Percentiles rank a stretch among this genome's conserved stretches.
Conservation (phyloP, 352 stramenopile species). For the Phytopythium oedochilum region DNA sequence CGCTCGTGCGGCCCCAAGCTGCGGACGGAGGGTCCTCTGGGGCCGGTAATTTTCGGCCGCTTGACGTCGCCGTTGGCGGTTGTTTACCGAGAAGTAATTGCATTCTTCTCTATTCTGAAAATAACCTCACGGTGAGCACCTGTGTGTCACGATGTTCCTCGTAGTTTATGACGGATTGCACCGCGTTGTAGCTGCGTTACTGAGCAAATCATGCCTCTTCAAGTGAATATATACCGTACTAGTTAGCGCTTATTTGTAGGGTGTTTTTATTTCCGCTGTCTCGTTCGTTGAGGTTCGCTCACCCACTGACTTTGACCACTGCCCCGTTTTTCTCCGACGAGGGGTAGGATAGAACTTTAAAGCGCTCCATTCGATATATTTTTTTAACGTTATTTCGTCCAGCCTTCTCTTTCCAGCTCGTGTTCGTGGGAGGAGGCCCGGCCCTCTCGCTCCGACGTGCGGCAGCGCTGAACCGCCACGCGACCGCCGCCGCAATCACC, state of each 20-base stretch:
- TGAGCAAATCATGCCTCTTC: background rate
- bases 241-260: background rate
- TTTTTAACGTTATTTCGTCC: conserved; percentile 5
- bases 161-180: no score
- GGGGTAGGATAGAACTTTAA: background rate
- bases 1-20: no score
- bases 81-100: no score
- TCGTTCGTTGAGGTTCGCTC: conserved; percentile 1
- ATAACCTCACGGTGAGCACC: background rate
- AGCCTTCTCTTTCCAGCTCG: background rate
- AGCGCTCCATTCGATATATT: no score
- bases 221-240: background rate
- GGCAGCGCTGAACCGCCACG: no score
- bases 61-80: no score
- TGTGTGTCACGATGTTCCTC: background rate
- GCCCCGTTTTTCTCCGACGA: background rate
- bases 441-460: no score
- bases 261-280: background rate
- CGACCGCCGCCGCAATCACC: no score
- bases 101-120: background rate
- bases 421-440: no score
- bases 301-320: background rate
- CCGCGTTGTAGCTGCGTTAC: no score
- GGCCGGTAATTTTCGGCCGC: no score
- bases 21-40: no score